phyloP scores from a whole-genome alignment of 1,139 yeast genomes.

The Meyerozyma guilliermondii region DNA sequence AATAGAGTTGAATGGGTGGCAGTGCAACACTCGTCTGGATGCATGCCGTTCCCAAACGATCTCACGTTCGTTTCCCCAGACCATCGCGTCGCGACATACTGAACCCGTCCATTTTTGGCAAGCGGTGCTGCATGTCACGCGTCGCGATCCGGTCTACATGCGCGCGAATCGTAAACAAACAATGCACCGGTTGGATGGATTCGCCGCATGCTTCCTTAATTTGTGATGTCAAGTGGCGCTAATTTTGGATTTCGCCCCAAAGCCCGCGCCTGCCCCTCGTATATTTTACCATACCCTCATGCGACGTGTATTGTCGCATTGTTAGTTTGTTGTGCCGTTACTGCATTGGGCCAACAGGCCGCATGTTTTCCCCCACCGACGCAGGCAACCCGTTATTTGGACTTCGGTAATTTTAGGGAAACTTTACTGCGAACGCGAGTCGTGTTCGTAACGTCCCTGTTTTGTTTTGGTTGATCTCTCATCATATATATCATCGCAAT shows the following conservation, averaged over 20 bases:
- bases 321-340: neutral
- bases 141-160: neutral
- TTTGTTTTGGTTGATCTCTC: slow-evolving; percentile 1
- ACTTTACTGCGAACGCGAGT: neutral
- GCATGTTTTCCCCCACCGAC: neutral
- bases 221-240: neutral
- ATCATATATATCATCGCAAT: neutral
- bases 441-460: neutral
- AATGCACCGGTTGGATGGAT: neutral
- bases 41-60: too few relatives aligned
- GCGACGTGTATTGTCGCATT: neutral
- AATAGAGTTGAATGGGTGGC: too few relatives aligned
- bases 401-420: slow-evolving; percentile 2
- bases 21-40: too few relatives aligned
- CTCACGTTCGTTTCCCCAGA: neutral
- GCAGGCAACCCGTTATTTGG: neutral
- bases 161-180: slow-evolving; percentile 2
- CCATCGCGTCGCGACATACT: neutral
- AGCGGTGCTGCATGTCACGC: neutral
- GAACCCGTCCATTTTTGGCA: neutral
- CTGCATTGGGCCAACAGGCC: neutral
- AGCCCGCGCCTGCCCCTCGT: neutral
- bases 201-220: neutral
- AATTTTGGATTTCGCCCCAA: neutral
- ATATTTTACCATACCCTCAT: neutral